Conservation (phyloP, 331 rosid species). For the Quercus phellos region DNA sequence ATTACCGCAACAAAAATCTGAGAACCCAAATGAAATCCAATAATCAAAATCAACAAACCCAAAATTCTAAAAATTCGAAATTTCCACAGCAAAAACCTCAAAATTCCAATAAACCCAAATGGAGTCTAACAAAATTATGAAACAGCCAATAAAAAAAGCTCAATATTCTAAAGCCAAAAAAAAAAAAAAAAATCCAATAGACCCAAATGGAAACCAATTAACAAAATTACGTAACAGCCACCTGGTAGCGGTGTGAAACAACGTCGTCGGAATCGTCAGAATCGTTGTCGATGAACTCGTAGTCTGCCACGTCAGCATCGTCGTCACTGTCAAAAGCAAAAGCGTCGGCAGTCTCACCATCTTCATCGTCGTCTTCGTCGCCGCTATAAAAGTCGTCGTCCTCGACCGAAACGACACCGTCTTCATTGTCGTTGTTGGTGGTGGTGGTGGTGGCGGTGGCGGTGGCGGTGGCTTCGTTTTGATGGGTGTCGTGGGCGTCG, state of each 20-base stretch:
- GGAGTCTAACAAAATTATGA: too few species aligned
- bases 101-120: not conserved
- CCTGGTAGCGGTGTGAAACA: constrained; percentile 50
- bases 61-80: too few species aligned
- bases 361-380: constrained; percentile 36
- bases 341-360: constrained; percentile 1
- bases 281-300: constrained; percentile 60
- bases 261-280: constrained; percentile 56
- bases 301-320: constrained; percentile 58
- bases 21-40: too few species aligned
- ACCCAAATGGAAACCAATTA: too few species aligned
- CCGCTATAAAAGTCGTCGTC: constrained; percentile 55
- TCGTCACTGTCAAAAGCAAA: constrained; percentile 49
- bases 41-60: too few species aligned
- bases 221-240: constrained; percentile 3
- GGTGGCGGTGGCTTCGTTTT: too few species aligned
- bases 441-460: too few species aligned
- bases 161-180: too few species aligned
- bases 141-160: too few species aligned
- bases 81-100: not conserved
- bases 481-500: constrained; percentile 33
- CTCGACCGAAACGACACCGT: constrained; percentile 20
- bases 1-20: too few species aligned
- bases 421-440: constrained; percentile 12
- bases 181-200: too few species aligned